Evolutionary conservation across 257 asterid species (phyloP).

Genomic region (Plantago major): DNA sequence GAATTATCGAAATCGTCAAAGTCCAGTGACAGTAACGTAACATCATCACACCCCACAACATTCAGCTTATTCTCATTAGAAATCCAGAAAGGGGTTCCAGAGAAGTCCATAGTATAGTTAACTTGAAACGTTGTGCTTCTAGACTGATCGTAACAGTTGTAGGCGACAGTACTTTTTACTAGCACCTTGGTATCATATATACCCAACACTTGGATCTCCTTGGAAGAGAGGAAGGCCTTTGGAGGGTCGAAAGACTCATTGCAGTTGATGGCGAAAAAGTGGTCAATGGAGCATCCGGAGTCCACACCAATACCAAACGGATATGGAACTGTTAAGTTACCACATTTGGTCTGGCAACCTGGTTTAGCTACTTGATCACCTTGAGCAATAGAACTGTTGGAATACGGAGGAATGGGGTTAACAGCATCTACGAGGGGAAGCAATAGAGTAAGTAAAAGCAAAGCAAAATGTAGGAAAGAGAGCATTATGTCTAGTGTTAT

Average conservation of each 20-base stretch:
- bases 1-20: constrained; percentile 12
- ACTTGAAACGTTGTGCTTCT: background rate
- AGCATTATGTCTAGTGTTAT: background rate
- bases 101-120: background rate
- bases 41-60: constrained; percentile 36
- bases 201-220: constrained; percentile 15
- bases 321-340: constrained; percentile 24
- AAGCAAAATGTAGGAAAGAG: background rate
- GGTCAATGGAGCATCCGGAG: constrained; percentile 23
- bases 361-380: constrained; percentile 8
- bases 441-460: background rate
- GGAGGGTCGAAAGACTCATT: constrained; percentile 25
- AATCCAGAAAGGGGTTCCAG: constrained; percentile 22
- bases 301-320: constrained; percentile 31
- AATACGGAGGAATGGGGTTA: background rate
- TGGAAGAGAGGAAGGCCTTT: constrained; percentile 19
- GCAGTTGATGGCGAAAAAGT: constrained; percentile 25
- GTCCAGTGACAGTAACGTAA: constrained; percentile 12
- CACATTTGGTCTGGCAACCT: constrained; percentile 29
- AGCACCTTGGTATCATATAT: constrained; percentile 18
- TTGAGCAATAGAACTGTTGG: constrained; percentile 12
- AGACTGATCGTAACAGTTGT: background rate
- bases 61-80: constrained; percentile 32
- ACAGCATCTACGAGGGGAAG: background rate
- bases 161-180: constrained; percentile 19